Conservation (phyloP, 345 rosid genomes). For the Linum lewisii region DNA sequence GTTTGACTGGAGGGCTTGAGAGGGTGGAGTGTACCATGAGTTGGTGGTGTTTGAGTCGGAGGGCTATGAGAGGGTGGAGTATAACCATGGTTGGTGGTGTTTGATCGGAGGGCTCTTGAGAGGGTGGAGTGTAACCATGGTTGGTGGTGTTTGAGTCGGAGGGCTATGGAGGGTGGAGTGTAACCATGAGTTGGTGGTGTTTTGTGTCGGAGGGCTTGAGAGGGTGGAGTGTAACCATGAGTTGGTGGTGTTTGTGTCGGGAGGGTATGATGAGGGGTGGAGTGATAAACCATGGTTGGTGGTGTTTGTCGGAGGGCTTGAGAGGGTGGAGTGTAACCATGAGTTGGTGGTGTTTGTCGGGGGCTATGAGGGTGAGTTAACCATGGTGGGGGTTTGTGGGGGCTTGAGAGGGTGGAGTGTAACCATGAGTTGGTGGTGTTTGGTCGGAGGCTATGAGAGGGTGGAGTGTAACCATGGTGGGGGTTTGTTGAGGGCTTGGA, state of each 20-base stretch:
- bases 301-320: too few species aligned
- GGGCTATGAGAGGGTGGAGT: background rate
- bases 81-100: background rate
- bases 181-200: slow-evolving; percentile 2
- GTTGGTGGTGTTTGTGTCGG: background rate
- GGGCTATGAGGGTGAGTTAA: background rate
- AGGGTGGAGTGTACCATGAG: background rate
- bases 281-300: too few species aligned
- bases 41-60: background rate
- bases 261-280: too few species aligned
- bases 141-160: background rate
- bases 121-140: background rate
- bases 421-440: slow-evolving; percentile 8
- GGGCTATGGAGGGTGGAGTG: background rate
- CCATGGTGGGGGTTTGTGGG: background rate
- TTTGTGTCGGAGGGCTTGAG: background rate
- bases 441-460: background rate
- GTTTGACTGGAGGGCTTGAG: too few species aligned
- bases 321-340: background rate
- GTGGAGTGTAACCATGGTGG: background rate
- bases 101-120: too few species aligned
- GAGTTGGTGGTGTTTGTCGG: background rate
- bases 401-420: background rate
- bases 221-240: background rate
- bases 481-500: too few species aligned